Evolutionary conservation across 2,329 filamentous ascomycete genomes (phyloP), one percentile per base, ranked within the genome.

Genomic region (Colletotrichum orchidophilum): DNA sequence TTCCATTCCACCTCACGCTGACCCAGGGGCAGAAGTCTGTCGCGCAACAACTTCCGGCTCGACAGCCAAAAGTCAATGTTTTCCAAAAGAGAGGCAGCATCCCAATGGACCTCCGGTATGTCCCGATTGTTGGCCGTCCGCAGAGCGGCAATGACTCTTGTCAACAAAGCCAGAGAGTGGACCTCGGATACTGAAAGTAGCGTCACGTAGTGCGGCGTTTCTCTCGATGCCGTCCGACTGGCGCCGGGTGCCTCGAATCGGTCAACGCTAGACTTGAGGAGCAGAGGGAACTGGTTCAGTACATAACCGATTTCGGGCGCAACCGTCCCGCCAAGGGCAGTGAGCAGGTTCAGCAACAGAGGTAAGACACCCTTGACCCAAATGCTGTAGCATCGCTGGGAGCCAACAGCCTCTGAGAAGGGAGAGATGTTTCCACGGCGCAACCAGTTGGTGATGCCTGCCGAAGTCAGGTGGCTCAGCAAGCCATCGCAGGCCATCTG

Each of bases 361-460:
- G 96, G 96, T 3, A 99, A 86, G 68, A 98, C 88, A 1, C 94
- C 96, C 75, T 94, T 93, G 24, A 91, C 90, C 96, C 96, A 99
- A 77, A 98, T 95, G 63, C 89, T 88, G 83, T 97, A 97, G 77
- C 97, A 91, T 29, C 96, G 91, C 73, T 91, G 89, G 0, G 88
- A 83, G 1, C 92, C 87, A 3, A 90, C 86, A 15, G 89, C 89
- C 6, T 93, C 88, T 54, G 96, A 93, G 73, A 97, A 95, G 0
- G 95, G 95, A 3, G 93, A 93, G 69, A 95, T 92, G 58, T 88
- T 88, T 7, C 85, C 81, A 58, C 92, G 91, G 11, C 93, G 91
- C 80, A 97, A 92, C 79, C 93, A 92, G 66, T 91, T 91, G 9
- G 93, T 92, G 24, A 98, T 84, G 72, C 92, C 95, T 61, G 95